Evolutionary conservation across 2,329 filamentous ascomycete genomes (phyloP), one percentile per base, ranked within the genome.

Genomic region (Verticillium zaregamsianum): DNA sequence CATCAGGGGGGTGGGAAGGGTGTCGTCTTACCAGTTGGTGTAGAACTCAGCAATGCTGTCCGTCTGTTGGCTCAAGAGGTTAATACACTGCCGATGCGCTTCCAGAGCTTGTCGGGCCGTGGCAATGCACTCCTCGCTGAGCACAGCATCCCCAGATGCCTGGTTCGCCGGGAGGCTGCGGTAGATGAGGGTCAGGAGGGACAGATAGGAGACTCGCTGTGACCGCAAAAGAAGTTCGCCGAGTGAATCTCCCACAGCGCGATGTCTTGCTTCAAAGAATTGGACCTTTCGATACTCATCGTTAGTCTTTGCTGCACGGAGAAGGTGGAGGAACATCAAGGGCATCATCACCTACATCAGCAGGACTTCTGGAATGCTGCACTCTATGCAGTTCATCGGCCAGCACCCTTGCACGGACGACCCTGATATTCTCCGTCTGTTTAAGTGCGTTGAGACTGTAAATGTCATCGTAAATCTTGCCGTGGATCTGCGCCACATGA

Each of bases 381-480:
- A 45, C 23, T 14, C 15, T 49, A 12, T 7, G 12, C 5, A 56
- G 55, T 4, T 56, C 55, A 11, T 56, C 17, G 14, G 55, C 55
- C n/a, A 56, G 31, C 4, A 4, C 3, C 17, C 15, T 32, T 5
- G 68, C 69, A 1, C 63, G 61, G 7, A 63, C 45, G 3, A 62
- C 59, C 1, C 72, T 61, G 11, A 68, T 58, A 3, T 28, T 31
- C n/a, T 62, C 63, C 0, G 68, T 61, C 54, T 68, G 65, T 1
- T 63, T 45, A n/a, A 70, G 62, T 5, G 70, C 66, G 4, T 64
- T 63, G 0, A 67, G 66, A 8, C 72, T 71, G 57, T 71, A 72
- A 2, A 72, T 66, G 2, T 70, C 62, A 17, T 72, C 68, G 54
- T 70, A 72, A 0, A 71, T 64, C 9, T 64, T 62, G 5, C 69